A percentile compares a stretch with the other conserved stretches of the same genome.
Conservation (phyloP, 2,329 filamentous ascomycete species). For the Trichoderma oligosporum region DNA sequence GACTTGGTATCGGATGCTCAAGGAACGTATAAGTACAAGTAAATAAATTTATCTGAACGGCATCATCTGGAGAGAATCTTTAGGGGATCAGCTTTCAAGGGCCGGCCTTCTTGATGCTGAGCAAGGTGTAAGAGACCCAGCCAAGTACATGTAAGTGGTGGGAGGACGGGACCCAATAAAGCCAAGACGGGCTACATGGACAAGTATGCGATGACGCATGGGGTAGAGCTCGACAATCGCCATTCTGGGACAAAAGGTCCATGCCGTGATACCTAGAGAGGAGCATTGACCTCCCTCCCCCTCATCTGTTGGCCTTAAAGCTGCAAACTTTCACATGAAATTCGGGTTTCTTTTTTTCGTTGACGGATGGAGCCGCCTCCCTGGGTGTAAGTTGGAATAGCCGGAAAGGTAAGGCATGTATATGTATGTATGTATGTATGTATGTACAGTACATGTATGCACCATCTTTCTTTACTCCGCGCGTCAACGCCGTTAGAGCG, state of each 20-base stretch:
- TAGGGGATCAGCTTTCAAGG: conserved; percentile 1
- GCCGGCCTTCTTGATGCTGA: conserved; percentile 3
- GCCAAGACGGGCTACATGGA: too few relatives aligned
- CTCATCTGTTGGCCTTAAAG: too few relatives aligned
- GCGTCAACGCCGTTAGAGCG: conserved; percentile 1
- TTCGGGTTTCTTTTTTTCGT: neutral
- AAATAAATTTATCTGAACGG: conserved; percentile 3
- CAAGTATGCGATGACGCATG: conserved; percentile 12
- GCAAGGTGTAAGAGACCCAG: conserved; percentile 1
- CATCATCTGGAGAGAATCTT: neutral
- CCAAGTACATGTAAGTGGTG: neutral
- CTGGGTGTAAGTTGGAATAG: conserved; percentile 8
- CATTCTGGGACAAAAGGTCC: neutral
- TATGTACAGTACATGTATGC: neutral
- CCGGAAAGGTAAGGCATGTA: too few relatives aligned
- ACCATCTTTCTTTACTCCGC: conserved; percentile 3
- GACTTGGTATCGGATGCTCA: neutral
- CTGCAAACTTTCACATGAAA: conserved; percentile 11
- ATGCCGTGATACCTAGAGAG: neutral
- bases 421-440: too few relatives aligned
- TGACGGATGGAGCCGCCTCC: neutral
- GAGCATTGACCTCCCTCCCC: too few relatives aligned
- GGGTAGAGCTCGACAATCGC: neutral
- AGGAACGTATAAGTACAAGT: too few relatives aligned
- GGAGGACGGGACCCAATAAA: neutral